Base-by-base conservation (phyloP, 495 filamentous ascomycete genomes). In the Aspergillus taichungensis region DNA sequence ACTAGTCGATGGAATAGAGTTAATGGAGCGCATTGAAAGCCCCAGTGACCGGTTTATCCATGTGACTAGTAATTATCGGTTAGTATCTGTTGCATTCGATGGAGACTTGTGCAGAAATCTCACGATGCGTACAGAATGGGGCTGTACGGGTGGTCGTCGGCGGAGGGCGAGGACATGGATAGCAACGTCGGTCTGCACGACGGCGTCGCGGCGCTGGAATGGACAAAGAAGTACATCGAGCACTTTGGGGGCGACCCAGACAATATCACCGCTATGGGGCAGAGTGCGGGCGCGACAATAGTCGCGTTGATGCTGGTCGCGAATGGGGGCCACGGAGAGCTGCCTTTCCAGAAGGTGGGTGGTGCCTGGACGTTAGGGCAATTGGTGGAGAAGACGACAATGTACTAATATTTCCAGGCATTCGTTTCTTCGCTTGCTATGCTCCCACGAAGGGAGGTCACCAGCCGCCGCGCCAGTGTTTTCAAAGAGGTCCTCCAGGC, bases 11-110 rank as follows among this genome's bases (percentile, higher is more conserved):
- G 40, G 24, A 12, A 30, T 42, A 11, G 27, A 8, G 1, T 9
- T 42, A 10, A 32, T 42, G 28, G 40, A 42, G 12, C 6, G 3
- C 13, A 33, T 42, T 6, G 9, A 33, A 7, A n/a, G 18, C 2
- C 10, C 5, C n/a, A 30, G 13, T 6, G 13, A 30, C 13, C 35
- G 45, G 45, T 34, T 84, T 43, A 61, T 85, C 8, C 61, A 81
- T 37, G 75, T 85, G 8, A 76, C 74, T 50, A 75, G 83, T 62
- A 84, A 83, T 53, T 83, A 83, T 50, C 73, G 82, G 7, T 77
- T n/a, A 1, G 12, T 10, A 5, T 14, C 6, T 29, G 11, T 40
- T 40, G n/a, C 11, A 7, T 28, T 13, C 1, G 3, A 3, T 40
- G 37, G n/a, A 28, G 6, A 11, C 6, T 3, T 5, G 37, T 28